Base-by-base conservation (phyloP, 257 asterid genomes). In the Osmanthus fragrans region DNA sequence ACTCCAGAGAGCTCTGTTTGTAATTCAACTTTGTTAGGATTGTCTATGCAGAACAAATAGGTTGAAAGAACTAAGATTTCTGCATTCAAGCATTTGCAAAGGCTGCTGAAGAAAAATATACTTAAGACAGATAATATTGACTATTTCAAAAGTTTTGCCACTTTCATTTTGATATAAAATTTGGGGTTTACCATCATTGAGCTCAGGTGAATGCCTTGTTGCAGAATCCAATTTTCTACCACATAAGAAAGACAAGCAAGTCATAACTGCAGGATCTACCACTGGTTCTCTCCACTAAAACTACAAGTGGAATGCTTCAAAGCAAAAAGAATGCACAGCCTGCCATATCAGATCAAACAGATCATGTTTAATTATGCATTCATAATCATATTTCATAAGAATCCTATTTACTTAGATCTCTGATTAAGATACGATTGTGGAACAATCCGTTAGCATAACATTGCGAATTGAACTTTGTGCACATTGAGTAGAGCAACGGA, bases 1-100 rank as follows among this genome's bases (percentile, higher is more conserved):
- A 88, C 71, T 39, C 84, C 86, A 32, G 92, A 82, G 80, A 93
- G 90, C 87, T 92, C 97, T 96, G 96, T 72, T 74, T 19, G 71
- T 10, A 63, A 79, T 78, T 77, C 77, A 79, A 67, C 71, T 67
- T 78, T 77, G 67, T 88, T 83, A 85, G 76, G 58, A 67, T 80
- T 68, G 70, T 80, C 23, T 71, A 47, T 51, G 21, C 54, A 73
- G 30, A 75, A 19, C 11, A 51, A 5, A 67, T 33, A 33, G 63
- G 6, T 34, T 70, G 56, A 21, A 15, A 4, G 13, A 49, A 30
- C 40, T 15, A 18, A 63, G 39, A 34, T 63, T 63, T 6, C 3
- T 54, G 9, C 63, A 36, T 66, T 68, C 19, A 56, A 76, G 80
- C 34, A 18, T 45, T 45, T 7, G 30, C 58, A 56, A 10, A 51